Conservation (phyloP, 108 stramenopile genomes). For the Aurantiochytrium sp. region DNA sequence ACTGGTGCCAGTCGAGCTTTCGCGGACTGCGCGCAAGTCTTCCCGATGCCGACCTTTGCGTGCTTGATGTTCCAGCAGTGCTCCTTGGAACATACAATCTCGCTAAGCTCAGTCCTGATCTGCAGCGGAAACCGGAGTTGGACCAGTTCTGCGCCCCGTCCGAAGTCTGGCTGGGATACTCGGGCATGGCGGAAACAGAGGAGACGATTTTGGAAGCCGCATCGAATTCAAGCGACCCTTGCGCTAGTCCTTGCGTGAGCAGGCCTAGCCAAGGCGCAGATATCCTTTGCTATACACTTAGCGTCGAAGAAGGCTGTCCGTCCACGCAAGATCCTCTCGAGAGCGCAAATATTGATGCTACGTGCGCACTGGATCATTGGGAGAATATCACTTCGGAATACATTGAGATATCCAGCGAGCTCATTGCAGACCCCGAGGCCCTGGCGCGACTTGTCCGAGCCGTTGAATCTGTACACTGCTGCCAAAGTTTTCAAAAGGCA, state of each 20-base stretch:
- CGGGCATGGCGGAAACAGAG: background rate
- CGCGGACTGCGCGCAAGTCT: background rate
- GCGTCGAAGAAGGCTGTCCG: slow-evolving; percentile 5
- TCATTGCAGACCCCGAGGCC: background rate
- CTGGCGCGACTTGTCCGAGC: background rate
- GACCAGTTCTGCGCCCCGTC: background rate
- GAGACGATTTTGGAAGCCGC: too few relatives aligned
- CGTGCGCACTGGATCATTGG: background rate
- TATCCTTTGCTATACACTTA: background rate
- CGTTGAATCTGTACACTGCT: background rate
- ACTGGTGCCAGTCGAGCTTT: background rate
- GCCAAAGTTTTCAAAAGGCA: background rate
- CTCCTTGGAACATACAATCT: background rate
- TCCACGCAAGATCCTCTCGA: background rate
- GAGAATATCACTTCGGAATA: background rate
- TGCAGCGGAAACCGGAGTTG: background rate
- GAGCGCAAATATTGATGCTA: background rate
- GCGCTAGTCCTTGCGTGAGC: background rate
- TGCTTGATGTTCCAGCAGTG: background rate
- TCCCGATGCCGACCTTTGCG: background rate
- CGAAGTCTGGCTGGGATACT: background rate
- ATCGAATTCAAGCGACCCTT: background rate
- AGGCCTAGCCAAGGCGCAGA: background rate
- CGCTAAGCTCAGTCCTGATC: background rate
- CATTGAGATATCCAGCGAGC: background rate